Base-by-base conservation (phyloP, 192 early-diverging fungal genomes). In the Chytriomyces confervae region DNA sequence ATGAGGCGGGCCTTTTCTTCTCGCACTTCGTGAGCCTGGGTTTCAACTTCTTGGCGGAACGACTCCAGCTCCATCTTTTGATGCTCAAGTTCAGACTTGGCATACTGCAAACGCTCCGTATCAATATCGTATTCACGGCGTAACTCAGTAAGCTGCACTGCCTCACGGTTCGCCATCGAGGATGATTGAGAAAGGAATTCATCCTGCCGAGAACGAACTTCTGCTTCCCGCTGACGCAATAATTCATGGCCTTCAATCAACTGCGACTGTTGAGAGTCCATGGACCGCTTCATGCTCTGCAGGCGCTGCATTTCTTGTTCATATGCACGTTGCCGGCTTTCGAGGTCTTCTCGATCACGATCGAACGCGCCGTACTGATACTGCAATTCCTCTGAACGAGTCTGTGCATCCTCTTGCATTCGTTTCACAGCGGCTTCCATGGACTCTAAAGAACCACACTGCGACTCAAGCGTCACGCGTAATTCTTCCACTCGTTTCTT, bases 121-220 rank as follows among this genome's bases (percentile, higher is more conserved):
- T 74, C 72, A 8, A 27, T 43, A 43, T 74, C 72, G 72, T 74
- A 74, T 7, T 61, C 45, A 16, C 47, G 44, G 36, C 72, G 72
- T 36, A 62, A 45, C 61, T 74, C 72, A 9, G 72, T 27, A 16
- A 74, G 61, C 44, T 74, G 72, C 24, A 63, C 48, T 16, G 72
- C 72, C 62, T 74, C 72, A 7, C 43, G 60, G 61, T 74, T 74
- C 24, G 72, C 72, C 62, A 63, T 74, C 13, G 45, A 48, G 20
- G 72, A 62, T 20, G 72, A n/a, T 74, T 74, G 16, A 11, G 72
- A 8, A 16, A 74, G 61, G 46, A 74, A 74, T 61, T 74, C 72
- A 44, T 74, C 72, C 61, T 74, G 46, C 10, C 72, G 72, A 18
- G 72, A 36, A n/a, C 72, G 57, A 27, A 74, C 45, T 46, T 74